Conservation (phyloP, 176 grass and related monocot species). For the Cymbopogon citratus region DNA sequence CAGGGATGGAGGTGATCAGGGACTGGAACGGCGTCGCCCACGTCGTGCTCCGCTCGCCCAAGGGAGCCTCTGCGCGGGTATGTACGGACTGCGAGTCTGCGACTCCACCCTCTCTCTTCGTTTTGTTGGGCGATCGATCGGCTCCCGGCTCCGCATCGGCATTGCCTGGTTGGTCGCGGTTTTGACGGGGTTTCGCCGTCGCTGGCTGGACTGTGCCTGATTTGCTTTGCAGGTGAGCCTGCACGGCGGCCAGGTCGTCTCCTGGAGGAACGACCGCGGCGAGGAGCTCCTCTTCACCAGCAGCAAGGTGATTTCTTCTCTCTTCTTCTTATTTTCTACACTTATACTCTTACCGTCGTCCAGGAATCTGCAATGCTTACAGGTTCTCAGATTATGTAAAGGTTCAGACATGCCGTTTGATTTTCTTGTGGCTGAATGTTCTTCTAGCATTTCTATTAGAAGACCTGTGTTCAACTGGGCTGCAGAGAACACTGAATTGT, state of each 20-base stretch:
- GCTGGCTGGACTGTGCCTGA: not conserved
- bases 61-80: constrained; percentile 72
- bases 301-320: constrained; percentile 51
- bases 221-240: constrained; percentile 70
- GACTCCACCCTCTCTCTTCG: not conserved
- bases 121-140: not conserved
- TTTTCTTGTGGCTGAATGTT: not conserved
- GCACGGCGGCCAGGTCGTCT: constrained; percentile 86
- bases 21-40: constrained; percentile 63
- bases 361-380: not conserved
- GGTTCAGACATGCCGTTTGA: not conserved
- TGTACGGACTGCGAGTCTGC: not conserved
- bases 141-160: too few species aligned
- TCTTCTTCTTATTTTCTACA: not conserved
- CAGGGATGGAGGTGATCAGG: constrained; percentile 50
- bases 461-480: not conserved
- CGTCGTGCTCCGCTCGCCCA: constrained; percentile 60
- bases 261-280: constrained; percentile 87
- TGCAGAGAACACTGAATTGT: not conserved
- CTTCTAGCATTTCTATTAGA: not conserved
- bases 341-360: not conserved
- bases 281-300: constrained; percentile 97
- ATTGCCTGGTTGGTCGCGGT: constrained; percentile 9
- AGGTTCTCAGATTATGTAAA: not conserved
- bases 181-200: constrained; percentile 19